Percentiles rank a stretch among this genome's conserved stretches.
Conservation (phyloP, 441 rosid species). For the Biscutella laevigata region DNA sequence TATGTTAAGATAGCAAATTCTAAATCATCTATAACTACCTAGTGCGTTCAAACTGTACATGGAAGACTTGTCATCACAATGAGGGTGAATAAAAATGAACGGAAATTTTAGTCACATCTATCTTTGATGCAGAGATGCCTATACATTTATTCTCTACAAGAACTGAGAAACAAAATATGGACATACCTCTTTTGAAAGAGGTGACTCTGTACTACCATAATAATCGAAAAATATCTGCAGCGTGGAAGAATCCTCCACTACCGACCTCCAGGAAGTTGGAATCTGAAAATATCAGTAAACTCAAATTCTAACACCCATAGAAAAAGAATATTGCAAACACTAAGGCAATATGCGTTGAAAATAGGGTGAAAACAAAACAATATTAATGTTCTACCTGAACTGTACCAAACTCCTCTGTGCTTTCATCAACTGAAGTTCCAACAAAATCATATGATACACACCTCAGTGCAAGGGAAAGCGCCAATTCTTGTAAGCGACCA, state of each 20-base stretch:
- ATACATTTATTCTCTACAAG: constrained; percentile 7
- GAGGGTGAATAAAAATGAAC: neutral
- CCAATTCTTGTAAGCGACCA: constrained; percentile 82
- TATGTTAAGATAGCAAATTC: constrained; percentile 4
- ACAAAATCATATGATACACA: constrained; percentile 96
- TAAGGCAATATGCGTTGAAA: constrained; percentile 3
- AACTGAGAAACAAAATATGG: neutral
- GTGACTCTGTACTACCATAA: constrained; percentile 60
- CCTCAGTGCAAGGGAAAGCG: constrained; percentile 86
- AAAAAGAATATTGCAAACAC: constrained; percentile 2
- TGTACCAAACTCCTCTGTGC: constrained; percentile 98
- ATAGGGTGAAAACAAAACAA: neutral
- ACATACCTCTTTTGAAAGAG: constrained; percentile 91
- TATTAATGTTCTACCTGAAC: constrained; percentile 62
- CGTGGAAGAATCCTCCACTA: constrained; percentile 88
- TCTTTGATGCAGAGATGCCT: neutral
- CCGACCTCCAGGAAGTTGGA: constrained; percentile 81
- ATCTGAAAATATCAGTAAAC: constrained; percentile 40
- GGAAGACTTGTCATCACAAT: constrained; percentile 1
- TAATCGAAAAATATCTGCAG: constrained; percentile 94
- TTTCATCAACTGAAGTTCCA: constrained; percentile 96
- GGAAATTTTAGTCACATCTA: neutral
- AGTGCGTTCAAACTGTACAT: constrained; percentile 7
- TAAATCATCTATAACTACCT: neutral
- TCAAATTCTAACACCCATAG: constrained; percentile 1